Evolutionary conservation across 768 basidiomycete genomes (phyloP), one percentile per base, ranked within the genome.

Genomic region (Dendrothele bispora): DNA sequence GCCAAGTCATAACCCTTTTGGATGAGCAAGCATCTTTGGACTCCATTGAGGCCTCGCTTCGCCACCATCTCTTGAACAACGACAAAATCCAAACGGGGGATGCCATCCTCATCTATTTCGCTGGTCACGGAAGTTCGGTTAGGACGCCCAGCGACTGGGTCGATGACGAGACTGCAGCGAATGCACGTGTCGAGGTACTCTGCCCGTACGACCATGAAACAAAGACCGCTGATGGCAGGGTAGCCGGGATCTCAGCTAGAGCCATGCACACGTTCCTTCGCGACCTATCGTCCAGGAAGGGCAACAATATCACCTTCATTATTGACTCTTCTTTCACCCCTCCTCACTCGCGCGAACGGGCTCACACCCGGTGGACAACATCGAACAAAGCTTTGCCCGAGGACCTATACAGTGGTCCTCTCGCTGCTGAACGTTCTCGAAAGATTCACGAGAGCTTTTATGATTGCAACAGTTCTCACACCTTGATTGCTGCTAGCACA

Each of bases 141-240:
- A 61, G 68, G 12, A 76, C 82, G n/a, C 84, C 84, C 41, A 61
- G 65, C 28, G 79, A 73, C 42, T 87, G 86, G 86, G 80, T 75
- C 57, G 71, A 73, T 50, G 62, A 63, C 30, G 69, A 67, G 28
- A 59, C 67, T 43, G 62, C 63, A 39, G 51, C 49, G 37, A 28
- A 26, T 14, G 59, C 58, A 15, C 52, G 62, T 22, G 81, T 83
- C 14, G 75, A 86, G 54, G 73, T 86, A 46, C 59, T 88, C 26
- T 86, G 84, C 60, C 72, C 86, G 18, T 80, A 83, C 54, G 86
- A 88, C 56, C 78, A 83, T 47, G 82, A 84, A 45, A 76, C 73
- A 26, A 78, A 71, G 49, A 59, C 62, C 12, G 55, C 67, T 6
- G 64, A 72, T 25, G 77, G 78, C 2, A 64, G 79, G 8, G 65